Evolutionary conservation across 345 rosid genomes (phyloP), one percentile per base, ranked within the genome.

Genomic region (Dipteronia sinensis): DNA sequence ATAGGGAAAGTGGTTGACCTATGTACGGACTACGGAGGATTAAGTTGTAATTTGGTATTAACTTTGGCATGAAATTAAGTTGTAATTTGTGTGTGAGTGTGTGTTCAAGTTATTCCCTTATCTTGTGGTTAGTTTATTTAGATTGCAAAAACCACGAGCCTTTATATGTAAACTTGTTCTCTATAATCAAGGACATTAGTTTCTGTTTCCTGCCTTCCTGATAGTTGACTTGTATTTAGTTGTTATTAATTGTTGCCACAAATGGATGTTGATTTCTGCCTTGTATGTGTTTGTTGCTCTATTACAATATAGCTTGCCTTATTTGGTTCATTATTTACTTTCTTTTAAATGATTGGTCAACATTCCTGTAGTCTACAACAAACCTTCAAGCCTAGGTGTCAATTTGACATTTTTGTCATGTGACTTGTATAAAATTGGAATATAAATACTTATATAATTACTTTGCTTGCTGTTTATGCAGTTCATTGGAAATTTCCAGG

Each of bases 401-500:
- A 29, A 47, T 64, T 74, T 15, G 27, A 31, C 23, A 31, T 65
- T 56, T 59, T 20, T 61, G 38, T 73, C 20, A 5, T 27, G 16
- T 23, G 69, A 46, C 27, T 47, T 16, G 0, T 65, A 38, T 51
- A 17, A 27, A 31, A 46, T 65, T 59, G 67, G 59, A 38, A 7
- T 31, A 13, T 29, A 8, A n/a, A 59, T 55, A 49, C 6, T 6
- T 34, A 10, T 34, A 13, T 31, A 9, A 20, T 65, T 55, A 49
- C 6, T 7, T 34, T 69, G 74, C 10, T 71, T 73, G 10, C 29
- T 81, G 11, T 81, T 76, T 17, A 71, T 89, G 87, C 89, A 96
- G 97, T 92, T 94, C 85, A 86, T 94, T 74, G 94, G 96, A 31
- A 94, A 90, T 85, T 90, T 89, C 81, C 97, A 94, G 82, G 99